Percentiles rank a stretch among this genome's conserved stretches.
Conservation (phyloP, 805 yeast genomes). For the Myxozyma vanderwaltii region DNA sequence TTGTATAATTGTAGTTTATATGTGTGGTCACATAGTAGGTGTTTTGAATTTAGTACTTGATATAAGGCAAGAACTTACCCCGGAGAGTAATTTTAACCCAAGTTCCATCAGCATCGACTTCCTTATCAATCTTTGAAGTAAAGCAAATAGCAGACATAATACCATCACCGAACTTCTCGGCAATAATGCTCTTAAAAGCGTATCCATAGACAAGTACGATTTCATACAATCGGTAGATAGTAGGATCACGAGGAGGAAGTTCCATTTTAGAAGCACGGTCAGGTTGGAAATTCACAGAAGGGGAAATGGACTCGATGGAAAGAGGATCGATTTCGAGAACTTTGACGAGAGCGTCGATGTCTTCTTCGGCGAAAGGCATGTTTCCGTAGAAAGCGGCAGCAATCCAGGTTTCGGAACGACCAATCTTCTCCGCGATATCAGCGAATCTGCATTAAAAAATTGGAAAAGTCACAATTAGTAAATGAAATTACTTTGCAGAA, state of each 20-base stretch:
- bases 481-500: too few relatives aligned
- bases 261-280: slow-evolving; percentile 27
- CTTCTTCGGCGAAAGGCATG: slow-evolving; percentile 34
- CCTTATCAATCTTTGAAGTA: slow-evolving; percentile 34
- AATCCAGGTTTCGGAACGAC: slow-evolving; percentile 35
- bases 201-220: slow-evolving; percentile 35
- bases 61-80: slow-evolving; percentile 34
- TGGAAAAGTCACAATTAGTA: too few relatives aligned
- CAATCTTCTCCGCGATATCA: slow-evolving; percentile 31
- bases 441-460: slow-evolving; percentile 22
- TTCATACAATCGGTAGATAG: slow-evolving; percentile 34
- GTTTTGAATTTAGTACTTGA: slow-evolving; percentile 36
- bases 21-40: too few relatives aligned
- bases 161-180: slow-evolving; percentile 35
- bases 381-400: slow-evolving; percentile 36
- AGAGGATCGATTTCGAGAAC: slow-evolving; percentile 31
- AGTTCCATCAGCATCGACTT: slow-evolving; percentile 34
- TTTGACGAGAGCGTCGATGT: slow-evolving; percentile 22
- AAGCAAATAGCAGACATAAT: slow-evolving; percentile 36
- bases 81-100: slow-evolving; percentile 36
- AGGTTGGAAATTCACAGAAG: slow-evolving; percentile 30
- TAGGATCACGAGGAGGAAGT: slow-evolving; percentile 33
- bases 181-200: slow-evolving; percentile 33
- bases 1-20: too few relatives aligned
- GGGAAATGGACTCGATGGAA: slow-evolving; percentile 23